Evolutionary conservation across 306 rosid genomes (phyloP), one percentile per base, ranked within the genome.

Genomic region (Citrullus colocynthis): DNA sequence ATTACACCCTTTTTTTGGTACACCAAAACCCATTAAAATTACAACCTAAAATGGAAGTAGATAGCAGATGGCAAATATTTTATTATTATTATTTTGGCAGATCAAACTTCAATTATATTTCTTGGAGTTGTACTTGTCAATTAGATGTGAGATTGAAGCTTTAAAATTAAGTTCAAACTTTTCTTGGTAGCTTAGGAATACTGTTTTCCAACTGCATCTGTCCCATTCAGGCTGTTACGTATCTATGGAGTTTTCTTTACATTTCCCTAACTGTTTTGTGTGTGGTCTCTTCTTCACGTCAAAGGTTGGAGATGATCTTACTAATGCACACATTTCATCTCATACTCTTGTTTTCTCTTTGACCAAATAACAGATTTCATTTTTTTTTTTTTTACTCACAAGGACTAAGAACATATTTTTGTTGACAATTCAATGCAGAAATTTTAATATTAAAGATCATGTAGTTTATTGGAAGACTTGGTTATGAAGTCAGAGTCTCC

Each of bases 171-270:
- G 52, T 21, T 18, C 7, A 18, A 67, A 52, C 2, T 18, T 20
- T 71, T 20, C 1, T 42, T 45, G 76, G 76, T 70, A 45, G 59
- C 77, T 49, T 28, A 4, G 18, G 56, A 30, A 52, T 45, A 51
- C 3, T 51, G 42, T 13, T 72, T 6, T 72, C 15, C 24, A 72
- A 49, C 24, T 48, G 24, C 56, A 28, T 52, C 42, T 72, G 58
- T 44, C 76, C 5, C 20, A 4, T 70, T 70, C 76, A 44, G 7
- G 57, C 41, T 7, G 76, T 72, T 72, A 48, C 44, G 7, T 49
- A 24, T 24, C 28, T 24, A 72, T 72, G 41, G 76, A 72, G 76
- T 72, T 72, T 72, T 49, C 76, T 72, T 72, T 72, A 72, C 76
- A 72, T 72, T 48, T 71, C 41, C 17, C 9, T 44, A 3, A 30